Evolutionary conservation across 2,329 filamentous ascomycete genomes (phyloP).

Genomic region (Trichophyton benhamiae): DNA sequence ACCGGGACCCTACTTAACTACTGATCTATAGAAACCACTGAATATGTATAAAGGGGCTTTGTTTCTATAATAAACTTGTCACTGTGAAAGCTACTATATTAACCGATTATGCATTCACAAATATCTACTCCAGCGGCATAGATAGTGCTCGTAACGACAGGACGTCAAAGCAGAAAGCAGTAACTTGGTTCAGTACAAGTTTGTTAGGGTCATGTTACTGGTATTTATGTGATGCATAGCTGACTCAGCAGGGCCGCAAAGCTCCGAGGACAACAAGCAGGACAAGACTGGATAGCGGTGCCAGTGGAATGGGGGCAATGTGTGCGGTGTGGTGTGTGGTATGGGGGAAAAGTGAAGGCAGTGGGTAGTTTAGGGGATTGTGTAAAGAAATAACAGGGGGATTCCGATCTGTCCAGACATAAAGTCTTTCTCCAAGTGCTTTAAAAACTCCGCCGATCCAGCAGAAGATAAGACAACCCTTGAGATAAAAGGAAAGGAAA

Average conservation of each 20-base stretch:
- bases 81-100: no score
- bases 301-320: not conserved
- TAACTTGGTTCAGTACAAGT: not conserved
- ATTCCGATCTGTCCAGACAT: constrained; percentile 7
- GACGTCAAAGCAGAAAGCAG: not conserved
- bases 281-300: not conserved
- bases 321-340: not conserved
- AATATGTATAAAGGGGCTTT: no score
- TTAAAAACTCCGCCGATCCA: constrained; percentile 10
- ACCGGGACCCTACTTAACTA: no score
- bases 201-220: not conserved
- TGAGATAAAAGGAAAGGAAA: constrained; percentile 7
- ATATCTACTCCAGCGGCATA: no score
- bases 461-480: constrained; percentile 12
- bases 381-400: not conserved
- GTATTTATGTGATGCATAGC: constrained; percentile 1
- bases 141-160: not conserved
- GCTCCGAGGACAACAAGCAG: not conserved
- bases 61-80: no score
- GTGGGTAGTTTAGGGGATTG: not conserved
- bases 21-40: no score
- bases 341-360: not conserved
- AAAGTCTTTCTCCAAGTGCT: constrained; percentile 8
- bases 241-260: not conserved
- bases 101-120: no score